These are phyloP conservation scores for Geosmithia putterillii DNA, from an alignment of 2,329 filamentous ascomycete genomes.

Conservation along the genomic window DNA sequence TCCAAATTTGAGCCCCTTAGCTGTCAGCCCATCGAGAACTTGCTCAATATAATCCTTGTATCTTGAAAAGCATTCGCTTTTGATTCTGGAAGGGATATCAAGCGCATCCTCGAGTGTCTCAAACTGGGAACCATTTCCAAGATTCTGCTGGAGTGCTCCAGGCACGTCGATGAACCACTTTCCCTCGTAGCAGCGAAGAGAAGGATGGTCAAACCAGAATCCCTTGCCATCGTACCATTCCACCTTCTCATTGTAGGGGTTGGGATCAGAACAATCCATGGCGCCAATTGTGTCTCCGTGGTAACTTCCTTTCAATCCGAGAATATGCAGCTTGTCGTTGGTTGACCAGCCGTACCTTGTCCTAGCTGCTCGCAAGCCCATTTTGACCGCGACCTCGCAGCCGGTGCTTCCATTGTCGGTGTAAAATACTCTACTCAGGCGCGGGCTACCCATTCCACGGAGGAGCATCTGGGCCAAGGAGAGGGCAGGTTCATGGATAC, in stretches of 20 bases:
- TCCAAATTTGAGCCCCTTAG: slow-evolving; percentile 55
- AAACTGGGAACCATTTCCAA: slow-evolving; percentile 32
- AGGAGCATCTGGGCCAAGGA: slow-evolving; percentile 55
- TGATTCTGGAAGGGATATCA: slow-evolving; percentile 36
- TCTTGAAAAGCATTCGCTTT: slow-evolving; percentile 26
- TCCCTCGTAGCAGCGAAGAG: slow-evolving; percentile 53
- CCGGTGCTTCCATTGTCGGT: slow-evolving; percentile 78
- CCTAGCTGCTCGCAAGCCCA: slow-evolving; percentile 61
- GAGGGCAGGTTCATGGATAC: slow-evolving; percentile 68
- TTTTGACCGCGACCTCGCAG: slow-evolving; percentile 75
- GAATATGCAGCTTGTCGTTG: slow-evolving; percentile 46
- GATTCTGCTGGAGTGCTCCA: slow-evolving; percentile 10
- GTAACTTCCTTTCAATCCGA: slow-evolving; percentile 71
- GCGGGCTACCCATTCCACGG: slow-evolving; percentile 44
- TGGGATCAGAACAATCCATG: slow-evolving; percentile 75
- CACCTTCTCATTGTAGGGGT: slow-evolving; percentile 66
- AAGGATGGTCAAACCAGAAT: slow-evolving; percentile 71
- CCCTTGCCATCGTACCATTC: slow-evolving; percentile 77
- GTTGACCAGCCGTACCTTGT: slow-evolving; percentile 54
- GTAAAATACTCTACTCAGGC: slow-evolving; percentile 63
- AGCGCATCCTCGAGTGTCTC: slow-evolving; percentile 45
- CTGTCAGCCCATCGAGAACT: slow-evolving; percentile 37
- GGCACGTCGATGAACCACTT: slow-evolving; percentile 49
- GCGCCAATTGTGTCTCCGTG: slow-evolving; percentile 82
- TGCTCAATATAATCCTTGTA: slow-evolving; percentile 50